These are phyloP conservation scores for Eutrema salsugineum DNA, from an alignment of 441 rosid species.

Conservation along the genomic window DNA sequence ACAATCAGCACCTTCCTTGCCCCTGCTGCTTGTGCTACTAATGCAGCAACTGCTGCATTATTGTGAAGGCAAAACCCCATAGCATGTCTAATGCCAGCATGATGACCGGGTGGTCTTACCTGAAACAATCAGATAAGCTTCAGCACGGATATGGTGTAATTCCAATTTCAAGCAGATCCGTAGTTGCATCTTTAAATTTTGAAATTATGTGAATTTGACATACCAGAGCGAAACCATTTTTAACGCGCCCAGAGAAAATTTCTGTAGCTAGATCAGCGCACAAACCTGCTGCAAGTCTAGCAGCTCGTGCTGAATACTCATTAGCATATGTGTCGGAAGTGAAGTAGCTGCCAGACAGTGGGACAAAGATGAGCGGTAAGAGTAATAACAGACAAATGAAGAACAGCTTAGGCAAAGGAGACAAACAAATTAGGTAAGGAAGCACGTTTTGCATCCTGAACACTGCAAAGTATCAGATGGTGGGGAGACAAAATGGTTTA, in stretches of 20 bases:
- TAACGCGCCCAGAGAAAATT: conserved; percentile 68
- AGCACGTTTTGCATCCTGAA: neutral
- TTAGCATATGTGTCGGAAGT: conserved; percentile 97
- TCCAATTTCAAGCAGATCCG: neutral
- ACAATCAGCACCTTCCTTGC: conserved; percentile 91
- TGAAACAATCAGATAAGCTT: conserved; percentile 30
- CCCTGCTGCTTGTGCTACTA: conserved; percentile 91
- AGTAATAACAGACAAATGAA: neutral
- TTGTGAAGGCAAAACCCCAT: conserved; percentile 99
- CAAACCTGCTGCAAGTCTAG: conserved; percentile 99
- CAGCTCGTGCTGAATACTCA: conserved; percentile 95
- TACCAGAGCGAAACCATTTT: conserved; percentile 98
- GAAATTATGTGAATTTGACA: conserved; percentile 23
- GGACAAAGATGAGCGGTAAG: neutral
- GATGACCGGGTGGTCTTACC: conserved; percentile 99
- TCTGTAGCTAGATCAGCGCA: conserved; percentile 96
- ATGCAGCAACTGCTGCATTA: conserved; percentile 96
- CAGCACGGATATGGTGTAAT: neutral
- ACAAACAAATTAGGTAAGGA: neutral
- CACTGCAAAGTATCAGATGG: conserved; percentile 2
- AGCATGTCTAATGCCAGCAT: conserved; percentile 88
- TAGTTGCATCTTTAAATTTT: neutral
- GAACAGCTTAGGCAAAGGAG: neutral
- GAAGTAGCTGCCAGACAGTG: conserved; percentile 71
- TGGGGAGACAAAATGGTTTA: neutral